phyloP scores from a whole-genome alignment of 2,329 filamentous ascomycete species.

The Diaporthe citrichinensis region DNA sequence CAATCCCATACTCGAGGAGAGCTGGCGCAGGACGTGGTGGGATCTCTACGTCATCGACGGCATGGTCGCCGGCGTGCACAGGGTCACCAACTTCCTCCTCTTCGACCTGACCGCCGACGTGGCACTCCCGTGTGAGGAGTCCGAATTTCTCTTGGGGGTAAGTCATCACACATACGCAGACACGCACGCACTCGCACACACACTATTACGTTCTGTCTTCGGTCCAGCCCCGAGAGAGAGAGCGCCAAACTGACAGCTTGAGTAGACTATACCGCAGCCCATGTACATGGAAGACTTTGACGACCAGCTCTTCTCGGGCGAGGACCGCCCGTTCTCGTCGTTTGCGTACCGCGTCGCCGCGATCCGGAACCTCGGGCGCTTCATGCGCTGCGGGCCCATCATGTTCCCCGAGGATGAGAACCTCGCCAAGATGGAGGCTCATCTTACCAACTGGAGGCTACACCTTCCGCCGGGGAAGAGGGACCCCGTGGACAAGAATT shows the following conservation, averaged over 20 bases:
- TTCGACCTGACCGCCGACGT: constrained; percentile 78
- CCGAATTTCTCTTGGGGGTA: constrained; percentile 75
- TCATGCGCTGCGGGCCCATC: constrained; percentile 72
- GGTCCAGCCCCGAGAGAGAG: not conserved
- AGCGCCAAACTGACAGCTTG: constrained; percentile 30
- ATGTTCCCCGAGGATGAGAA: constrained; percentile 68
- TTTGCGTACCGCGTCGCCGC: constrained; percentile 89
- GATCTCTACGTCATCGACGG: constrained; percentile 84
- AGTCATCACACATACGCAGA: constrained; percentile 47
- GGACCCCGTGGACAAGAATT: constrained; percentile 77
- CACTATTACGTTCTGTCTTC: not conserved
- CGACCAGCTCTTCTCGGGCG: constrained; percentile 78
- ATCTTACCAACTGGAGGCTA: constrained; percentile 81
- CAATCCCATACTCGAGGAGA: constrained; percentile 81
- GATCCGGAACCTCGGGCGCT: constrained; percentile 81
- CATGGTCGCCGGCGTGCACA: constrained; percentile 85
- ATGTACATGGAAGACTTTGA: constrained; percentile 82
- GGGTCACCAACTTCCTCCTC: constrained; percentile 78
- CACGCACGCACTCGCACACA: not conserved
- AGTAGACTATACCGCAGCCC: constrained; percentile 69
- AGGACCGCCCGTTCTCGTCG: constrained; percentile 82
- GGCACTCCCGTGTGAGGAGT: constrained; percentile 85
- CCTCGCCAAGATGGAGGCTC: constrained; percentile 64
- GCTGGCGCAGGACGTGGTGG: constrained; percentile 93
- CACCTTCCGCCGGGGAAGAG: constrained; percentile 82